phyloP scores from a whole-genome alignment of 768 basidiomycete species.

The Boletus pseudopeckii region DNA sequence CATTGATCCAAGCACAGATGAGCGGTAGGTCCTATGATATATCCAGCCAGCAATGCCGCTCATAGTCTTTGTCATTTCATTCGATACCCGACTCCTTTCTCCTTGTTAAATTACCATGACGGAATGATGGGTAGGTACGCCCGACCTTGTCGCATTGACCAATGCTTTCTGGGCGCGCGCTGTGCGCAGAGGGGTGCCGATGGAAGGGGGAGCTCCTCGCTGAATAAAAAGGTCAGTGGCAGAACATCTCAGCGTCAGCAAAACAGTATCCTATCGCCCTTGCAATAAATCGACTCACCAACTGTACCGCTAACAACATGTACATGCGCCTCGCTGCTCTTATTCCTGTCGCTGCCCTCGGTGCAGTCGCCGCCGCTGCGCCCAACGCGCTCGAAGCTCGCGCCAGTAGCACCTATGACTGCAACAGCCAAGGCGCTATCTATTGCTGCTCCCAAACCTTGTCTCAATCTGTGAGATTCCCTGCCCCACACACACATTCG shows the following conservation, averaged over 20 bases:
- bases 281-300: neutral
- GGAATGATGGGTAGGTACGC: neutral
- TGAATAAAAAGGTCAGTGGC: neutral
- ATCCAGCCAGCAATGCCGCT: neutral
- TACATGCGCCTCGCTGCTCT: constrained; percentile 1
- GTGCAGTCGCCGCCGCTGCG: constrained; percentile 3
- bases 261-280: neutral
- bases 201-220: neutral
- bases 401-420: neutral
- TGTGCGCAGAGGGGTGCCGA: neutral
- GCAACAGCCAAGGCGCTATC: constrained; percentile 1
- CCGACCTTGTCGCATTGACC: neutral
- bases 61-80: neutral
- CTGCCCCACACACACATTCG: rapidly evolving
- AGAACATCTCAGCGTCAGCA: neutral
- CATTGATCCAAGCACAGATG: neutral
- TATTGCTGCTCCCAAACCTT: constrained; percentile 2
- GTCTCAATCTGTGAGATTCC: neutral
- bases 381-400: neutral
- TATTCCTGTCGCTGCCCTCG: constrained; percentile 11
- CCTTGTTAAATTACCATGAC: neutral
- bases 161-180: neutral
- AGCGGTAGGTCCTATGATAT: neutral
- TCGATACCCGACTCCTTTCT: no score
- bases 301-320: constrained; percentile 1